These are phyloP conservation scores for Trichophyton equinum DNA, from an alignment of 2,329 filamentous ascomycete species.

Conservation along the genomic window DNA sequence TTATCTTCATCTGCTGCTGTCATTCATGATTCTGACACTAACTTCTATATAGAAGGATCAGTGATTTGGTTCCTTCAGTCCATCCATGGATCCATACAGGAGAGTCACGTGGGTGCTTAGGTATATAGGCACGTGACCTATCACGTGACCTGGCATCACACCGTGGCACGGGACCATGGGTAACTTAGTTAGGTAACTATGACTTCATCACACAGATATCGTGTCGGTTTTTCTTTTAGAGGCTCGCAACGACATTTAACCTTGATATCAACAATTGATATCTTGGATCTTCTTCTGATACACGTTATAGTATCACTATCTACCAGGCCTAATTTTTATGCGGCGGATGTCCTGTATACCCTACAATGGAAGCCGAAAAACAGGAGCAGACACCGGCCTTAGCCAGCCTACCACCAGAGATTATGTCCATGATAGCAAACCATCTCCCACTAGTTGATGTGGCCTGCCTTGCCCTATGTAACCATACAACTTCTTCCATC, in stretches of 20 bases:
- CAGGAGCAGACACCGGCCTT: background rate
- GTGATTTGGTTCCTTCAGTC: too few species aligned
- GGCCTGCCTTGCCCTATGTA: background rate
- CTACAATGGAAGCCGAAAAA: background rate
- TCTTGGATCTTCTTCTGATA: background rate
- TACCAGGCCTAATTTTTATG: background rate
- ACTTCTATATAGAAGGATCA: too few species aligned
- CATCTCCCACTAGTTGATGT: background rate
- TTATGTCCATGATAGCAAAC: background rate
- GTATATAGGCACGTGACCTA: too few species aligned
- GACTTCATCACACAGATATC: too few species aligned
- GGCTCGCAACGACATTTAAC: background rate
- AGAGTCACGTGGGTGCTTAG: too few species aligned
- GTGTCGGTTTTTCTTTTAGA: too few species aligned
- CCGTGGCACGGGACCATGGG: too few species aligned
- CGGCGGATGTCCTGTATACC: background rate
- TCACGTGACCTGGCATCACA: too few species aligned
- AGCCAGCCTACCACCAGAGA: background rate
- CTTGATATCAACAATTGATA: background rate
- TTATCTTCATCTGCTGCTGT: too few species aligned
- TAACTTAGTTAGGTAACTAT: too few species aligned
- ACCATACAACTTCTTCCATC: background rate
- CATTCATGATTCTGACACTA: too few species aligned
- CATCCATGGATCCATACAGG: too few species aligned
- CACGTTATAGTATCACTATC: background rate